Evolutionary conservation across 768 basidiomycete species (phyloP), one percentile per base, ranked within the genome.

Genomic region (Kwoniella sp.): DNA sequence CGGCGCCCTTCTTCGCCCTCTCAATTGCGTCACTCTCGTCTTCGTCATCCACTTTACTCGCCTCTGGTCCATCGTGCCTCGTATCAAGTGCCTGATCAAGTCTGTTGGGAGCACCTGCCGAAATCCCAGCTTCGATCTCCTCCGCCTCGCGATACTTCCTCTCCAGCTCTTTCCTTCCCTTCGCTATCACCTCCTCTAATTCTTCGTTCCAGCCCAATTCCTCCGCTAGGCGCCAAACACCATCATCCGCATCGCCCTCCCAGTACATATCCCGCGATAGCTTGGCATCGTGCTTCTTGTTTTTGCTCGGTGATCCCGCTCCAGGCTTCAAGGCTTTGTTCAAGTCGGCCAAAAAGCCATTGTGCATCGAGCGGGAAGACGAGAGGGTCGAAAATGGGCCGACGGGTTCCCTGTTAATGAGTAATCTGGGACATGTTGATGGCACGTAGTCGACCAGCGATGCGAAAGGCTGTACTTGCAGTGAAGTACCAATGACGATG

Each of bases 401-500:
- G 1, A 92, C 94, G 1, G 80, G 79, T 65, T 95, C 92, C 50
- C 92, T 84, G 77, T 96, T 96, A 81, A 98, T 88, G 30, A 97
- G 85, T n/a, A 95, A 84, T 1, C 94, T 88, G 2, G 90, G 92
- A 71, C 88, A 91, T 9, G 70, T 69, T 1, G 81, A 65, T 3
- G 83, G 82, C 0, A 89, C 87, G 61, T 85, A 79, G 48, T 82
- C 80, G 11, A 89, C 85, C 25, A 98, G 86, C 0, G 87, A 86
- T 4, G 93, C 92, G 77, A 98, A 96, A 1, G 92, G 92, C 58
- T 89, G 87, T 41, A 82, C 75, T 68, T 77, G 71, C 17, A 73
- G 84, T 1, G 92, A 94, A 0, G 94, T 97, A 28, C 94, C 93
- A 70, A 96, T 88, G 51, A 96, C 86, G 71, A 97, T 88, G 41